Evolutionary conservation across 768 basidiomycete genomes (phyloP), one percentile per base, ranked within the genome.

Genomic region (Psilocybe azurescens): DNA sequence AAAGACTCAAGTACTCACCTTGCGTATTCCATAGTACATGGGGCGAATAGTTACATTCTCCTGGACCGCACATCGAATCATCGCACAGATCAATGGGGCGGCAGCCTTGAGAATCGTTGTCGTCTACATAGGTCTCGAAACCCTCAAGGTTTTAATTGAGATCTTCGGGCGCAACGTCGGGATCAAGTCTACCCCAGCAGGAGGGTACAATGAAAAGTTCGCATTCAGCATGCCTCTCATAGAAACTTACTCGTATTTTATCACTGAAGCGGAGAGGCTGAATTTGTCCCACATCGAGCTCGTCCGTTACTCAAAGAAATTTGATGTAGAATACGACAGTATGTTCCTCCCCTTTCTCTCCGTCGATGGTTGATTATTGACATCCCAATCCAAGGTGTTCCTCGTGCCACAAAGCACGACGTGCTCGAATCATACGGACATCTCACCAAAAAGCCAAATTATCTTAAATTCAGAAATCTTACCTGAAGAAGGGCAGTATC

Each of bases 81-180:
- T 38, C 80, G 86, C 18, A 84, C 80, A 11, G 87, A 87, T 73
- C 69, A 79, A 56, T 90, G 83, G 77, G 88, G 88, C 6, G 89
- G 88, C 4, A 81, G 79, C 44, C 61, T 82, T 46, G 83, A 86
- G 71, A 86, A 86, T 69, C 80, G 88, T n/a, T 69, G 79, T 1
- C 74, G 85, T 4, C 87, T 89, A 20, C 20, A 20, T 20, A 68
- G 77, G 74, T 0, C 76, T 86, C 3, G 83, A 86, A 68, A 76
- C 84, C 48, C 68, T 86, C 20, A 81, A 83, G 58, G 82, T 77
- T 3, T 60, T 74, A 20, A 61, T 62, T 0, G 74, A 77, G 41
- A 73, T 84, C 36, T 83, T 79, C 62, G 83, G 82, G 0, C 65
- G 72, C 7, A 80, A 82, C 18, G 79, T 83, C 28, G 77, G 76